These are phyloP conservation scores for Vitis hybrid DNA, from an alignment of 177 flowering plant species.

Conservation along the genomic window DNA sequence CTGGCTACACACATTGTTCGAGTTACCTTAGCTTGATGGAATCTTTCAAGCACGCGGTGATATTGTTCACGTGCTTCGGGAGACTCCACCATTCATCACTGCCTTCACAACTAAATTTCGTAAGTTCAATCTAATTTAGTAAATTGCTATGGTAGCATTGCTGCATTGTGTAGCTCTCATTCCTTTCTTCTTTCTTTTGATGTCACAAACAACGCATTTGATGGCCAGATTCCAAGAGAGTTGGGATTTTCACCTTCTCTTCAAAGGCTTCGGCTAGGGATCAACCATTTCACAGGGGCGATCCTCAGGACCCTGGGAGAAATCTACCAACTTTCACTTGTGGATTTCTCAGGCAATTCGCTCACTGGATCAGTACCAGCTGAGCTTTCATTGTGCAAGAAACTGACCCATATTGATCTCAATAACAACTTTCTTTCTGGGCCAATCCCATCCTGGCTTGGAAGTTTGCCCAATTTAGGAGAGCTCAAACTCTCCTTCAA, in stretches of 20 bases:
- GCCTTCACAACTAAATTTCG: too few relatives aligned
- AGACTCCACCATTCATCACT: slow-evolving; percentile 61
- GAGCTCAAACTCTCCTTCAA: slow-evolving; percentile 81
- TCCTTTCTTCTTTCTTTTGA: slow-evolving; percentile 73
- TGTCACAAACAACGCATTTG: slow-evolving; percentile 72
- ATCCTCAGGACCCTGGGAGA: slow-evolving; percentile 67
- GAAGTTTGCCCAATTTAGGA: slow-evolving; percentile 27
- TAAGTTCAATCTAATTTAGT: too few relatives aligned
- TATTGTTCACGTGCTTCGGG: slow-evolving; percentile 86
- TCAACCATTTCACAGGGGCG: slow-evolving; percentile 57
- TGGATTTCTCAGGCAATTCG: slow-evolving; percentile 75
- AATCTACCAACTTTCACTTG: slow-evolving; percentile 49
- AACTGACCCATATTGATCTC: slow-evolving; percentile 75
- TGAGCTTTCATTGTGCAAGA: slow-evolving; percentile 73
- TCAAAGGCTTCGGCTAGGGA: slow-evolving; percentile 74
- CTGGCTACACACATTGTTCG: neutral
- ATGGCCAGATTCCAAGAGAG: slow-evolving; percentile 60
- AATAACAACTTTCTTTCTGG: slow-evolving; percentile 75
- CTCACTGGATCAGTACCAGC: slow-evolving; percentile 69
- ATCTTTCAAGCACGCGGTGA: slow-evolving; percentile 69
- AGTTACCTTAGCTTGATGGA: slow-evolving; percentile 65
- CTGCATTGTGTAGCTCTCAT: slow-evolving; percentile 58
- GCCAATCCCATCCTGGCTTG: slow-evolving; percentile 73
- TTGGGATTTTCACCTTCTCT: slow-evolving; percentile 71
- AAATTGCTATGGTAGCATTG: slow-evolving; percentile 56